A percentile compares a stretch with the other conserved stretches of the same genome.
phyloP scores from a whole-genome alignment of 495 filamentous ascomycete species.

The Neurospora sp. region DNA sequence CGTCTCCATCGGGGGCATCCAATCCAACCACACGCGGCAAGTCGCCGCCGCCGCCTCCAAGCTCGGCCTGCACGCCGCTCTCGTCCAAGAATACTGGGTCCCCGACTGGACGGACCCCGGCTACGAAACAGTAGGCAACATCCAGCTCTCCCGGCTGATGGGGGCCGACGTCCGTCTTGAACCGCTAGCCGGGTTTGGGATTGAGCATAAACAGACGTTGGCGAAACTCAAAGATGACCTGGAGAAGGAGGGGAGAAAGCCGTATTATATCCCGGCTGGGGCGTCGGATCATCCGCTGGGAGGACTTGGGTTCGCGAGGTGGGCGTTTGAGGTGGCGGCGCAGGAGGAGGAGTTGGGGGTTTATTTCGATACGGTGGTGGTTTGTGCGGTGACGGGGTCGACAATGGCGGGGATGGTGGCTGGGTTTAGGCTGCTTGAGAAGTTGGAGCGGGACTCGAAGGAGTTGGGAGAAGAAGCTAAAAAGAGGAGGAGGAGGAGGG shows the following conservation, averaged over 20 bases:
- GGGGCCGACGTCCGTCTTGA: slow-evolving; percentile 46
- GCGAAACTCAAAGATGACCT: slow-evolving; percentile 37
- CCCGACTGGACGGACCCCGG: slow-evolving; percentile 35
- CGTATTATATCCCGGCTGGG: slow-evolving; percentile 57
- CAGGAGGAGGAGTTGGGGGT: slow-evolving; percentile 47
- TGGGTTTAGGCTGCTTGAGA: slow-evolving; percentile 49
- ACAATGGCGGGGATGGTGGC: slow-evolving; percentile 56
- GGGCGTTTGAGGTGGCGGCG: slow-evolving; percentile 50
- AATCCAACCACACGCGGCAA: slow-evolving; percentile 56
- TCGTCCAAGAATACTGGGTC: slow-evolving; percentile 58
- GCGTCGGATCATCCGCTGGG: slow-evolving; percentile 57
- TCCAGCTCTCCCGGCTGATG: slow-evolving; percentile 54
- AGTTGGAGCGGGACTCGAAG: background rate
- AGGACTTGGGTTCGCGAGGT: slow-evolving; percentile 53
- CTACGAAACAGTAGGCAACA: slow-evolving; percentile 50
- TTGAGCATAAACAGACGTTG: slow-evolving; percentile 49
- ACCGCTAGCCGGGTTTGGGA: slow-evolving; percentile 39
- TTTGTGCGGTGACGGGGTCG: slow-evolving; percentile 53
- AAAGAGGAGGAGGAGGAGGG: slow-evolving; percentile 23
- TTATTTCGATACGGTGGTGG: slow-evolving; percentile 51
- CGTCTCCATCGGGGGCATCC: slow-evolving; percentile 53
- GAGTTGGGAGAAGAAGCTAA: slow-evolving; percentile 15
- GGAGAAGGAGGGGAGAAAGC: slow-evolving; percentile 34
- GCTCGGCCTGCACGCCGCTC: slow-evolving; percentile 40
- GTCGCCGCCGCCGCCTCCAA: slow-evolving; percentile 48